Conservation (phyloP, 1,284 basidiomycete genomes). For the Lentinula novae-zelandiae region DNA sequence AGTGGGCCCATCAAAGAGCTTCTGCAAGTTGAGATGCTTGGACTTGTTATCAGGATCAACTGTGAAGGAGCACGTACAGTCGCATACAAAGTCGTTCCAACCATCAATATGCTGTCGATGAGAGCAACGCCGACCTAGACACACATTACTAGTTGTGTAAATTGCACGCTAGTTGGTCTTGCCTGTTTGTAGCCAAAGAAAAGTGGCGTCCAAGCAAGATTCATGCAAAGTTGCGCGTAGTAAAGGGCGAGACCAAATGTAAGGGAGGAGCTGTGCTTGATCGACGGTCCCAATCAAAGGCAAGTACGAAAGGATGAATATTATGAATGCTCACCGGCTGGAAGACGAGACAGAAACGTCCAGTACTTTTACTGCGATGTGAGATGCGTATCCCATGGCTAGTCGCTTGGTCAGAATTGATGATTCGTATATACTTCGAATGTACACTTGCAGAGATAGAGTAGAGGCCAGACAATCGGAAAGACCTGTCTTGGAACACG, state of each 20-base stretch:
- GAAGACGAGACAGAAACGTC: constrained; percentile 42
- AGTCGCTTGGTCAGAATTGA: background rate
- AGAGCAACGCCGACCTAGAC: constrained; percentile 52
- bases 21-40: constrained; percentile 26
- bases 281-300: background rate
- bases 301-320: background rate
- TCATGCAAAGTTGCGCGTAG: constrained; percentile 68
- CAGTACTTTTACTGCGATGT: constrained; percentile 57
- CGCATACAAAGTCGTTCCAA: constrained; percentile 60
- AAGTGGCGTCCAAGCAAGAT: constrained; percentile 68
- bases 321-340: constrained; percentile 29
- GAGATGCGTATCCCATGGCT: constrained; percentile 74
- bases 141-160: background rate
- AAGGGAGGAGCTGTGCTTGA: constrained; percentile 37
- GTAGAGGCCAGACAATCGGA: constrained; percentile 56
- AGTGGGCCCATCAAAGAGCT: constrained; percentile 48
- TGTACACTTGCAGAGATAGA: constrained; percentile 38
- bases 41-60: background rate
- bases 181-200: constrained; percentile 63
- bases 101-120: constrained; percentile 57
- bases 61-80: constrained; percentile 40
- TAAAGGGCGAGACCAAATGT: constrained; percentile 59
- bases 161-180: constrained; percentile 7
- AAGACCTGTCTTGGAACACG: constrained; percentile 50
- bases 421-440: constrained; percentile 5